A percentile compares a stretch with the other conserved stretches of the same genome.
Conservation (phyloP, 1,284 basidiomycete genomes). For the Pisolithus thermaeus region DNA sequence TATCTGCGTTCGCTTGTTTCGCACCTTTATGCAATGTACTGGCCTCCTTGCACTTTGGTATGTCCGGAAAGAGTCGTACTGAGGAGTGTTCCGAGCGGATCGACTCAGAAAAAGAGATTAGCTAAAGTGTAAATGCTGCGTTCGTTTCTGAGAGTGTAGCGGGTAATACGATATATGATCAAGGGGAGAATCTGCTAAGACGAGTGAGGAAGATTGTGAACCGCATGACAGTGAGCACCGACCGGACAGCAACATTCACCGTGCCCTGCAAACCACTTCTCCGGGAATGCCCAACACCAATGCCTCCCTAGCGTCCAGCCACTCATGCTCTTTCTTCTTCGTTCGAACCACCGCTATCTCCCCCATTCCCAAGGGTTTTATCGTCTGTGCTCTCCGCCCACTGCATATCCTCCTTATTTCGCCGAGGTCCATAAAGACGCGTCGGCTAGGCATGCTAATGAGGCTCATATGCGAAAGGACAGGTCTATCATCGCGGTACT, state of each 20-base stretch:
- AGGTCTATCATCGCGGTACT: slow-evolving; percentile 82
- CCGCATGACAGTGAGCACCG: background rate
- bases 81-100: too few species aligned
- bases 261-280: slow-evolving; percentile 71
- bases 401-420: slow-evolving; percentile 75
- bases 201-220: background rate
- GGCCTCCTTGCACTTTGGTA: background rate
- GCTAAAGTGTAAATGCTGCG: too few species aligned
- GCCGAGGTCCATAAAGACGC: slow-evolving; percentile 64
- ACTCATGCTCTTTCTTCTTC: slow-evolving; percentile 60
- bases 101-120: too few species aligned
- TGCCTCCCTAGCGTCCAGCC: slow-evolving; percentile 53
- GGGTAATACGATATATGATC: background rate
- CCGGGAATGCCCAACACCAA: slow-evolving; percentile 58
- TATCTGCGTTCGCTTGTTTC: background rate
- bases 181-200: too few species aligned
- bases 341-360: slow-evolving; percentile 83
- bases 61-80: background rate
- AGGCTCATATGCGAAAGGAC: slow-evolving; percentile 52
- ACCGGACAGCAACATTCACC: slow-evolving; percentile 28
- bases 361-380: slow-evolving; percentile 76
- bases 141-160: background rate
- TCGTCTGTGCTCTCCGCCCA: slow-evolving; percentile 62
- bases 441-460: slow-evolving; percentile 31
- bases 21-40: slow-evolving; percentile 5